Base-by-base conservation (phyloP, 768 basidiomycete species). In the Rhizopogon vinicolor region DNA sequence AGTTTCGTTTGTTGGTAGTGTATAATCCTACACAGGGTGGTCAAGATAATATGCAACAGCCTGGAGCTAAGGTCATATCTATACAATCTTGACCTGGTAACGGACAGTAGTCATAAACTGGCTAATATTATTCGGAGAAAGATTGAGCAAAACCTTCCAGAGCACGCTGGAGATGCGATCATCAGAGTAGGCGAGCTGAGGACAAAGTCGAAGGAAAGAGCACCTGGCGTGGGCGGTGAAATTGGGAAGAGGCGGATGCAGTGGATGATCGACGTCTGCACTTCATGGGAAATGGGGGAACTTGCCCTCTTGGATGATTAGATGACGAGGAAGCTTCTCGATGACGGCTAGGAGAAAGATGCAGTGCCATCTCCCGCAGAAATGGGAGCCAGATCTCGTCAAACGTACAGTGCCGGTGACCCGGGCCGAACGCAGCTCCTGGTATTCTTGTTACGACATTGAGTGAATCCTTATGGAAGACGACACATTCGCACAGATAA, bases 251-350 rank as follows among this genome's bases (percentile, higher is more conserved):
- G 78, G 64, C 75, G 96, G 65, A 98, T 98, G 94, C 80, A 78
- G 60, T 95, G 92, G 93, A 95, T 97, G 89, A 82, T 87, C 18
- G 80, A 79, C 58, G 74, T 97, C 19, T 98, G 93, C 71, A 91
- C 91, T 57, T 69, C 74, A 29, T 98, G 95, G 95, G 74, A 80
- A 31, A 75, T 98, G 75, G 89, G 88, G 44, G 88, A 95, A 53
- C 80, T 99, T 56, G 83, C 81, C 3, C 58, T 68, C 53, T 75
- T 95, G 62, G 83, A 92, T 68, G 84, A 89, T 33, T 73, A 64
- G 14, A 77, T 77, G 69, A 88, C 91, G 71, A 72, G 73, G 29
- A 77, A 63, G 54, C 71, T 98, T 16, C 69, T 99, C 57, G 83
- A 91, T 58, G 80, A 87, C 43, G 96, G 96, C 3, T 99, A 93